Evolutionary conservation across 129 eudicot genomes (phyloP), one percentile per base, ranked within the genome.

Genomic region (Tagetes erecta): DNA sequence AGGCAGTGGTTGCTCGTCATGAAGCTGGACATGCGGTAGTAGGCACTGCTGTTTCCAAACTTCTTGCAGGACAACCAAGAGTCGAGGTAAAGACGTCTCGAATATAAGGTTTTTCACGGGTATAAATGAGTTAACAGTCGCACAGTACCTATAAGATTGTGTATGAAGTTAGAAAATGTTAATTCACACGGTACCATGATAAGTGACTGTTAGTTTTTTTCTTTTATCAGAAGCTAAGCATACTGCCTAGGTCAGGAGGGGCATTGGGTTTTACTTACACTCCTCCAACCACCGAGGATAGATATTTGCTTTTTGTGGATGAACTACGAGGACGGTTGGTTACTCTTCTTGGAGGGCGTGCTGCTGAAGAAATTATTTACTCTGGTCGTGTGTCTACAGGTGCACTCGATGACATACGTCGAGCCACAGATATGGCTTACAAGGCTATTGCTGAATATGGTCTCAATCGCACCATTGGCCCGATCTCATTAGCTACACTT

Each of bases 311-410:
- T 64, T 95, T 95, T 76, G 84, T 91, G 44, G 97, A 95, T 39
- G 99, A 95, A 81, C 55, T 95, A 70, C 92, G 99, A 40, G 99
- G 99, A 36, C 91, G 99, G 38, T 82, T 95, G 84, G 99, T 95
- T 68, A 95, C 99, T n/a, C 99, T 95, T 78, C 99, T 95, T 41
- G 99, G 99, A 6, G 99, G 99, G 14, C 99, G 99, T 77, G 99
- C 99, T 58, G 99, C 99, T 2, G 99, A 95, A 76, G 99, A 95
- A 85, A 72, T 95, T 73, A 78, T 86, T 38, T 95, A 88, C 82
- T 86, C 94, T 2, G 99, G 99, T 14, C 97, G 99, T 78, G 99
- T 95, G 67, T 91, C 99, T 35, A 95, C 99, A 34, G 99, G 99
- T 76, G 99, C 99, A 1, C 92, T 95, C 73, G 99, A 95, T 77